Percentiles rank a stretch among this genome's conserved stretches.
These are phyloP conservation scores for Reutealis trisperma DNA, from an alignment of 345 rosid species.

Conservation along the genomic window DNA sequence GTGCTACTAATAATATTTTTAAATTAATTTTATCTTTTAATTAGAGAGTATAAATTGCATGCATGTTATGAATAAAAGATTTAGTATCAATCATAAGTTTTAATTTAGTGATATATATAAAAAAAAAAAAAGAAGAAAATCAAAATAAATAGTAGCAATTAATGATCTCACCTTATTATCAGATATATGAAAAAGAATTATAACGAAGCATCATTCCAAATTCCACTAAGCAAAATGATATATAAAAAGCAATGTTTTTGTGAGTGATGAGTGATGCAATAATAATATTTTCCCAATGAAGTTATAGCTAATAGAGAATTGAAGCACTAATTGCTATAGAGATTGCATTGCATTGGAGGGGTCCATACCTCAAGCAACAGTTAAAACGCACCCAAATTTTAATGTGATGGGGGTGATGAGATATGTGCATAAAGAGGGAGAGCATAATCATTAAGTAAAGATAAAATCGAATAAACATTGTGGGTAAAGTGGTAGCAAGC, in stretches of 20 bases:
- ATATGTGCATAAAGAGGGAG: constrained; percentile 10
- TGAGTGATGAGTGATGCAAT: constrained; percentile 1
- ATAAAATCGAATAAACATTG: constrained; percentile 21
- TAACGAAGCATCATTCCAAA: background rate
- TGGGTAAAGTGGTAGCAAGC: constrained; percentile 21
- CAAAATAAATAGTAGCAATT: too few species aligned
- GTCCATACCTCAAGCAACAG: background rate
- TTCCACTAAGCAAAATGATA: background rate
- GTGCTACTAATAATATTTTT: background rate
- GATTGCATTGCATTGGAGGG: background rate
- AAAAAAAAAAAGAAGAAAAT: too few species aligned
- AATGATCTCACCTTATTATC: background rate
- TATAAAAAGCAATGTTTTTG: background rate
- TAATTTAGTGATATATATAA: too few species aligned
- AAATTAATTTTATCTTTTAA: too few species aligned
- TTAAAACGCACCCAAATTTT: constrained; percentile 1
- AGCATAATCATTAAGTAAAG: constrained; percentile 6
- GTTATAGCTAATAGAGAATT: too few species aligned
- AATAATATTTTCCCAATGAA: background rate
- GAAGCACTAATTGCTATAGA: background rate
- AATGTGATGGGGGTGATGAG: background rate
- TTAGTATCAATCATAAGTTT: too few species aligned
- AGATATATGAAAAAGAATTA: background rate
- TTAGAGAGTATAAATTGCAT: too few species aligned
- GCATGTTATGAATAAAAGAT: too few species aligned